Conservation (phyloP, 164 flowering plant genomes). For the Piper betle region DNA sequence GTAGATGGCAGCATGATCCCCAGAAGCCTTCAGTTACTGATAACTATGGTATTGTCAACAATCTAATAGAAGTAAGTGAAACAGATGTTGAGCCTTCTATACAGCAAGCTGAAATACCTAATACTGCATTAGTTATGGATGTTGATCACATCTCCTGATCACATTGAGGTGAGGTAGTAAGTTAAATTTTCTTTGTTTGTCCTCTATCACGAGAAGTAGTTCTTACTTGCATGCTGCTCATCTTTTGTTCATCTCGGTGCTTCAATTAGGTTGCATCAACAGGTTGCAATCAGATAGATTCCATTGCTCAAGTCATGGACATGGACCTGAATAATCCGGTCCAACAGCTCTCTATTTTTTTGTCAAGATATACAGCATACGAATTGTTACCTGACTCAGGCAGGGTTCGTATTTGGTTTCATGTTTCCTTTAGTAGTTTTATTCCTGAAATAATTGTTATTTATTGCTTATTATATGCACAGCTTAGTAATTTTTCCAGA, state of each 20-base stretch:
- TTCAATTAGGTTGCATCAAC: constrained; percentile 19
- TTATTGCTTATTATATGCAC: background rate
- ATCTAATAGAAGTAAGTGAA: too few species aligned
- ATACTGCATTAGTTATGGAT: constrained; percentile 9
- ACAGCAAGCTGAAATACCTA: constrained; percentile 6
- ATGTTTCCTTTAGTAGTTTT: constrained; percentile 1
- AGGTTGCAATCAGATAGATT: constrained; percentile 12
- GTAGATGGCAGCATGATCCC: constrained; percentile 17
- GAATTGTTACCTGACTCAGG: constrained; percentile 67
- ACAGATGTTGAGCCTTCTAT: constrained; percentile 2
- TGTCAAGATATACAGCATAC: constrained; percentile 30
- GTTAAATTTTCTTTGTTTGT: background rate
- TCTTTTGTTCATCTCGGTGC: background rate
- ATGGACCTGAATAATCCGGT: constrained; percentile 16
- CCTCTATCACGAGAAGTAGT: background rate
- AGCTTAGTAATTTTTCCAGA: background rate
- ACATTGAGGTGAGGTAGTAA: constrained; percentile 10
- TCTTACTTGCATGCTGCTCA: background rate
- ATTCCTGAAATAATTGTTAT: background rate
- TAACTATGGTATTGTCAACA: too few species aligned
- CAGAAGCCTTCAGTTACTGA: too few species aligned
- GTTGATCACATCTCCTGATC: constrained; percentile 11
- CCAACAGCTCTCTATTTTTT: constrained; percentile 16
- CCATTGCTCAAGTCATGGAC: constrained; percentile 12
- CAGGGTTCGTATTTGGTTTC: constrained; percentile 54